Evolutionary conservation across 495 filamentous ascomycete genomes (phyloP).

Genomic region (Trichoderma orchidacearum): DNA sequence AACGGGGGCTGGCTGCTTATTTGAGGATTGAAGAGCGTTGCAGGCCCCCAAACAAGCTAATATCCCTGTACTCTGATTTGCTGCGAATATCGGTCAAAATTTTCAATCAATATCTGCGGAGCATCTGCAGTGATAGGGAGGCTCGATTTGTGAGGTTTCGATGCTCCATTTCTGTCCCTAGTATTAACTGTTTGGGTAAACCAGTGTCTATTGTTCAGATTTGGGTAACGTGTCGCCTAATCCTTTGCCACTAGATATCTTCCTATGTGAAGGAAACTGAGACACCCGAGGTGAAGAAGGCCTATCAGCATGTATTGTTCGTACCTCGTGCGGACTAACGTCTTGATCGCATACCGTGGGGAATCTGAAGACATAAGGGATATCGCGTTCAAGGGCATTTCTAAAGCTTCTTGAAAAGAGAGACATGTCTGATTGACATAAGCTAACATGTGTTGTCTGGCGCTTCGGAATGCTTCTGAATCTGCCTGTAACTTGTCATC

Average conservation of each 20-base stretch:
- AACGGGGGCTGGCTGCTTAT: background rate
- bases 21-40: background rate
- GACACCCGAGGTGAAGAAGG: too few relatives aligned
- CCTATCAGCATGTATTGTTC: too few relatives aligned
- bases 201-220: too few relatives aligned
- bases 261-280: too few relatives aligned
- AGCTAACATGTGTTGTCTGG: background rate
- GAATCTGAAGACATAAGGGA: background rate
- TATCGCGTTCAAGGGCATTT: background rate
- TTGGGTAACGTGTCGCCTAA: too few relatives aligned
- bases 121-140: too few relatives aligned
- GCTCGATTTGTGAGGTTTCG: too few relatives aligned
- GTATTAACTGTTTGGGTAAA: too few relatives aligned
- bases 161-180: too few relatives aligned
- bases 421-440: background rate
- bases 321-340: background rate
- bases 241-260: too few relatives aligned
- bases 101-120: too few relatives aligned
- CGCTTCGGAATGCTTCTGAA: background rate
- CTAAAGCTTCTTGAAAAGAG: background rate
- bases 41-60: background rate
- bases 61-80: background rate
- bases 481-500: background rate
- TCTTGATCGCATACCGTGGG: background rate
- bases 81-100: background rate